Conservation (phyloP, 169 alveolate species). For the Plasmodium yoelii region DNA sequence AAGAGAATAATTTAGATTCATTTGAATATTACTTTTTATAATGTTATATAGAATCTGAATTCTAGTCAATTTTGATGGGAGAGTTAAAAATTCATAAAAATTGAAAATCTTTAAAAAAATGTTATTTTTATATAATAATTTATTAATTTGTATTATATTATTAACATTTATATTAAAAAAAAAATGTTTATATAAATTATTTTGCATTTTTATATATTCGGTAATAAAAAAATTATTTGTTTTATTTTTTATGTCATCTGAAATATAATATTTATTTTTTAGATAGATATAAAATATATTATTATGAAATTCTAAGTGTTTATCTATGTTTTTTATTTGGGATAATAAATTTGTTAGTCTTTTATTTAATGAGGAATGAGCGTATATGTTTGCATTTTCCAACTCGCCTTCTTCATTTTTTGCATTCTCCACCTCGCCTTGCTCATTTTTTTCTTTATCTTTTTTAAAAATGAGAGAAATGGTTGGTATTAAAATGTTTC, state of each 20-base stretch:
- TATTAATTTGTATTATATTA: constrained; percentile 23
- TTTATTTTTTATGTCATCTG: neutral
- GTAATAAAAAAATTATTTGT: constrained; percentile 17
- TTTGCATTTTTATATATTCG: constrained; percentile 54
- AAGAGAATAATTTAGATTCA: constrained; percentile 2
- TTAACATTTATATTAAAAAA: constrained; percentile 8
- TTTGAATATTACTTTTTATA: constrained; percentile 11
- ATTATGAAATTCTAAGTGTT: constrained; percentile 8
- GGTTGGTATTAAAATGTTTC: constrained; percentile 45
- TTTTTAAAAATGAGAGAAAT: constrained; percentile 21
- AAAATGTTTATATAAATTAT: constrained; percentile 21
- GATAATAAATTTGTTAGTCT: constrained; percentile 22
- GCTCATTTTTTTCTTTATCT: neutral
- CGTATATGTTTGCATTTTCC: constrained; percentile 2
- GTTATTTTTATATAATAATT: constrained; percentile 32
- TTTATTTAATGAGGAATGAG: constrained; percentile 13
- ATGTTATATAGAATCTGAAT: constrained; percentile 20
- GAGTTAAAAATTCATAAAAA: constrained; percentile 28
- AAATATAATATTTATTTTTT: constrained; percentile 37
- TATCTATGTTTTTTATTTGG: constrained; percentile 18
- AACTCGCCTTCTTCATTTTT: neutral
- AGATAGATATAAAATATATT: constrained; percentile 27
- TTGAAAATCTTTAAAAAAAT: constrained; percentile 49
- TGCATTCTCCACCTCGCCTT: neutral
- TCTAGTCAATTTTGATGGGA: constrained; percentile 37